A percentile compares a stretch with the other conserved stretches of the same genome.
Evolutionary conservation across 2,329 filamentous ascomycete genomes (phyloP).

Genomic region (Magnaporthiopsis incrustans): DNA sequence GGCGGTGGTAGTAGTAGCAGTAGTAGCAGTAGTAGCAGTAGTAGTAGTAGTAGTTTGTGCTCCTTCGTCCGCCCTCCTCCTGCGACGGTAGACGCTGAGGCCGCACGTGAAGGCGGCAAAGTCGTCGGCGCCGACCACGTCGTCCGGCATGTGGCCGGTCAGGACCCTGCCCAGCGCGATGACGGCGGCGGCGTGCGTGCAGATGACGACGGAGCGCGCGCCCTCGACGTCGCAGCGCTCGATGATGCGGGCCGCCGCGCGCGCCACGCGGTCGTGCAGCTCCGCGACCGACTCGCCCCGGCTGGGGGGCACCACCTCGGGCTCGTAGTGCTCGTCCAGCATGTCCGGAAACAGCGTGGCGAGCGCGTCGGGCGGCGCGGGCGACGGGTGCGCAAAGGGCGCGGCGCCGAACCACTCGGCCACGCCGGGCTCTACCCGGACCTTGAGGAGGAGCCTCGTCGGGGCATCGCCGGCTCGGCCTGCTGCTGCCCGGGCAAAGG

Average conservation of each 20-base stretch:
- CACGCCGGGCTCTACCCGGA: conserved; percentile 49
- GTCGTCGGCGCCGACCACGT: conserved; percentile 62
- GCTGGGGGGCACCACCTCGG: conserved; percentile 58
- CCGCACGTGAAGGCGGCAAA: conserved; percentile 81
- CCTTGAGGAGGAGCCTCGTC: conserved; percentile 18
- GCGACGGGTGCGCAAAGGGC: conserved; percentile 75
- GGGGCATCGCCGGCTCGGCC: not conserved
- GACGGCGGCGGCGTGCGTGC: conserved; percentile 81
- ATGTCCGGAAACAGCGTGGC: conserved; percentile 58
- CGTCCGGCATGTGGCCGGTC: conserved; percentile 68
- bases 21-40: too few species aligned
- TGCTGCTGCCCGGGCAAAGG: conserved; percentile 38
- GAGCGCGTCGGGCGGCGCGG: conserved; percentile 57
- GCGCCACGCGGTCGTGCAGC: conserved; percentile 72
- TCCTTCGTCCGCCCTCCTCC: not conserved
- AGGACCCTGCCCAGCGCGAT: conserved; percentile 79
- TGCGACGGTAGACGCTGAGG: conserved; percentile 54
- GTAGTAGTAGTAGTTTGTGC: too few species aligned
- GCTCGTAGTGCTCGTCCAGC: conserved; percentile 47
- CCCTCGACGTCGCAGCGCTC: conserved; percentile 62
- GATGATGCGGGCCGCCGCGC: conserved; percentile 62
- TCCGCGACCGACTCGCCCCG: conserved; percentile 73
- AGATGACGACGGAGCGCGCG: conserved; percentile 67
- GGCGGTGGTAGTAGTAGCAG: not conserved
- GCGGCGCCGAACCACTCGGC: conserved; percentile 91